Percentiles rank a stretch among this genome's conserved stretches.
These are phyloP conservation scores for Entomortierella parvispora DNA, from an alignment of 192 early-diverging fungal genomes.

Conservation along the genomic window DNA sequence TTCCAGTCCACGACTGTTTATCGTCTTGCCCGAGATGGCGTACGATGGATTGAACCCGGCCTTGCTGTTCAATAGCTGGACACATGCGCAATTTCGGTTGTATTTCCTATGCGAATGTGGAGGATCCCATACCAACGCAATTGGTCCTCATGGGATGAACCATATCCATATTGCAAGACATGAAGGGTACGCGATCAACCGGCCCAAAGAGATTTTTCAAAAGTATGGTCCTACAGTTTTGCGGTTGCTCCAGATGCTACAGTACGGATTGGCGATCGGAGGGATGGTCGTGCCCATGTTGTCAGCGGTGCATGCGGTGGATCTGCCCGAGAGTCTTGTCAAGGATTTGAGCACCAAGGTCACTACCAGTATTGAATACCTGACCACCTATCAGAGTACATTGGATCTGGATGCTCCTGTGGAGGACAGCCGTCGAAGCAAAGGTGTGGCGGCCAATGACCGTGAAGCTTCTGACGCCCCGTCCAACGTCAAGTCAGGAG, in stretches of 20 bases:
- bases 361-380: slow-evolving; percentile 11
- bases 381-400: slow-evolving; percentile 13
- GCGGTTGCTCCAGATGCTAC: slow-evolving; percentile 22
- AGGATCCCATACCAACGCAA: slow-evolving; percentile 27
- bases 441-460: slow-evolving; percentile 10
- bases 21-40: slow-evolving; percentile 39
- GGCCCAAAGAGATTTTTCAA: slow-evolving; percentile 36
- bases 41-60: slow-evolving; percentile 34
- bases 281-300: slow-evolving; percentile 22
- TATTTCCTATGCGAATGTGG: slow-evolving; percentile 47
- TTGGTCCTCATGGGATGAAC: slow-evolving; percentile 27
- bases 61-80: slow-evolving; percentile 3
- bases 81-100: slow-evolving; percentile 32
- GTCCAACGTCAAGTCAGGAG: no score
- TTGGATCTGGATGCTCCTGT: slow-evolving; percentile 13
- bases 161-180: slow-evolving; percentile 45
- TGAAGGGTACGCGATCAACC: slow-evolving; percentile 45
- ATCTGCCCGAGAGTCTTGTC: slow-evolving; percentile 18
- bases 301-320: slow-evolving; percentile 11
- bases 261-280: slow-evolving; percentile 19
- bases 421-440: no score
- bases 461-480: neutral
- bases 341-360: slow-evolving; percentile 17
- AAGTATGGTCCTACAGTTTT: slow-evolving; percentile 35
- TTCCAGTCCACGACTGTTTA: slow-evolving; percentile 35